Conservation (phyloP, 148 eudicot species). For the Chenopodium formosanum region DNA sequence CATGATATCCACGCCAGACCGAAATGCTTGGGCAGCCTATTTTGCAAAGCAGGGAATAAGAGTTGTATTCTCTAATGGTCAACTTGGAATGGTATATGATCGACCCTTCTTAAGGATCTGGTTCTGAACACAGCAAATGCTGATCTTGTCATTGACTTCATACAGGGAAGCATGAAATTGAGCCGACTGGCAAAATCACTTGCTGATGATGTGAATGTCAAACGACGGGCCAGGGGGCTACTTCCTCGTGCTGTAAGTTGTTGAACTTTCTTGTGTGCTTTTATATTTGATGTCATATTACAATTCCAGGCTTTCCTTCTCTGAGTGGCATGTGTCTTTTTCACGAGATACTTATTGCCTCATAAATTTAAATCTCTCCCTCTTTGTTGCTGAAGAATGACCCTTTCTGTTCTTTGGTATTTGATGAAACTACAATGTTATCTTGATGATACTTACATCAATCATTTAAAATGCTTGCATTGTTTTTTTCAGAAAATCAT, state of each 20-base stretch:
- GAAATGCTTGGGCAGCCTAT: slow-evolving; percentile 93
- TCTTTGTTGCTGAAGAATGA: background rate
- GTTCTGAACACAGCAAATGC: slow-evolving; percentile 11
- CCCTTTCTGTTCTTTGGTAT: background rate
- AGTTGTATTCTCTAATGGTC: slow-evolving; percentile 82
- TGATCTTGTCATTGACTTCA: slow-evolving; percentile 16
- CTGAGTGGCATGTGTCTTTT: background rate
- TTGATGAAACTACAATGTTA: background rate
- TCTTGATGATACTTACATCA: background rate
- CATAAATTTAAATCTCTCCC: background rate
- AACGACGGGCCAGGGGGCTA: slow-evolving; percentile 79
- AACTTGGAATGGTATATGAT: slow-evolving; percentile 79
- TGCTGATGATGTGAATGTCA: slow-evolving; percentile 80
- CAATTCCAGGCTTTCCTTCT: background rate
- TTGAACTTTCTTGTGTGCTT: background rate
- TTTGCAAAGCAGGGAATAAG: slow-evolving; percentile 80
- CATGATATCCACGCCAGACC: slow-evolving; percentile 87
- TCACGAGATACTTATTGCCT: background rate
- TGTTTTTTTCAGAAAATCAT: background rate
- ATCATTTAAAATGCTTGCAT: background rate
- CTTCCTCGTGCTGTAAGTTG: slow-evolving; percentile 89
- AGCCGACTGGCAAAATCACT: slow-evolving; percentile 76
- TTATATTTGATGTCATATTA: slow-evolving; percentile 1
- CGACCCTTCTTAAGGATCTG: slow-evolving; percentile 4
- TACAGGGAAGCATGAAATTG: slow-evolving; percentile 92